phyloP scores from a whole-genome alignment of 805 yeast genomes.

The Candida oleophila region DNA sequence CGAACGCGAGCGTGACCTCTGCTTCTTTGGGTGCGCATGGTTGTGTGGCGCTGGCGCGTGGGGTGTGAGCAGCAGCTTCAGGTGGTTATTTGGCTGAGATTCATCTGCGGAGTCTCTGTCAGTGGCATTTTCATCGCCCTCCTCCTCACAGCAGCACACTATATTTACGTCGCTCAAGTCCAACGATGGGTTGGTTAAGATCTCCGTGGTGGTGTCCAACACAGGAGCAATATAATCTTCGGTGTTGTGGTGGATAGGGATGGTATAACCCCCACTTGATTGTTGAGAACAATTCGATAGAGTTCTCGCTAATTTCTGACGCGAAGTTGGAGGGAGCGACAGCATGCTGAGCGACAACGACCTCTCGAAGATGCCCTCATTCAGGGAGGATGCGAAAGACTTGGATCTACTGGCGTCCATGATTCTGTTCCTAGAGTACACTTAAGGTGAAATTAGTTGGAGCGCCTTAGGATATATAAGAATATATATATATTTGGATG shows the following conservation, averaged over 20 bases:
- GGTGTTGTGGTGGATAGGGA: constrained; percentile 23
- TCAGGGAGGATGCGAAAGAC: constrained; percentile 2
- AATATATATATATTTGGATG: no score
- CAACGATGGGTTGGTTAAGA: constrained; percentile 24
- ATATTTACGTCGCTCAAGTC: constrained; percentile 22
- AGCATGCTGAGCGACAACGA: constrained; percentile 2
- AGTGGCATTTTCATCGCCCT: not conserved
- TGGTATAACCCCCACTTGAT: constrained; percentile 2
- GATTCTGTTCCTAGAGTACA: no score
- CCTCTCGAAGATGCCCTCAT: constrained; percentile 6
- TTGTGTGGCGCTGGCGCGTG: not conserved
- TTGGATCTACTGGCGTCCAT: not conserved
- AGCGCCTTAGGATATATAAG: not conserved
- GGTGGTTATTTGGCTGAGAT: not conserved
- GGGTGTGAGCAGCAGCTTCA: constrained; percentile 1
- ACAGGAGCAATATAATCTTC: constrained; percentile 32
- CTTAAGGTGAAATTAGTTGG: no score
- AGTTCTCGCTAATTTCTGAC: constrained; percentile 5
- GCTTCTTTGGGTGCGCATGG: constrained; percentile 1
- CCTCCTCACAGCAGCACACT: constrained; percentile 16
- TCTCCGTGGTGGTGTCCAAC: constrained; percentile 30
- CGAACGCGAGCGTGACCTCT: constrained; percentile 15
- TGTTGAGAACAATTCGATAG: constrained; percentile 2
- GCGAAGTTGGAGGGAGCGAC: constrained; percentile 1
- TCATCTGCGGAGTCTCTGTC: constrained; percentile 3